Conservation (phyloP, 495 filamentous ascomycete genomes). For the Pyronema domesticum region DNA sequence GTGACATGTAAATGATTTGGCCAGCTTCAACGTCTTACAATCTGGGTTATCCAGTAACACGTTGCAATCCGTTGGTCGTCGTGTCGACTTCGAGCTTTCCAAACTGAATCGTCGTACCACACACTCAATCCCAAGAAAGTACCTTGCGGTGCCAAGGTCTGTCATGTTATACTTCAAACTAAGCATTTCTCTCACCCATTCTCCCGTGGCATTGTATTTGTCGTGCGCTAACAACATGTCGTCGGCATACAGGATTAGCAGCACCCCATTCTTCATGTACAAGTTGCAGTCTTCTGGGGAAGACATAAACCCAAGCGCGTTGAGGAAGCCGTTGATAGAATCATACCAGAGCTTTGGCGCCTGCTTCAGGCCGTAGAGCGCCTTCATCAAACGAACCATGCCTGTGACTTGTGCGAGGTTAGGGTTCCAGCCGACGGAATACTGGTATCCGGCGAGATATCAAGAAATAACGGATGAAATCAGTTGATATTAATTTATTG, state of each 20-base stretch:
- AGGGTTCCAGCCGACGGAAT: too few relatives aligned
- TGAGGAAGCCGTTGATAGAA: neutral
- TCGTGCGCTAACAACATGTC: neutral
- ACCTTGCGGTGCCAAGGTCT: neutral
- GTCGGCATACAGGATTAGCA: conserved; percentile 2
- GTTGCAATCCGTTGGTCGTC: too few relatives aligned
- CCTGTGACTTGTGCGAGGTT: neutral
- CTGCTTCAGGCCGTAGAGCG: conserved; percentile 5
- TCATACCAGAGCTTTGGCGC: conserved; percentile 4
- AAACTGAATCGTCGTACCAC: too few relatives aligned
- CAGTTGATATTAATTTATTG: too few relatives aligned
- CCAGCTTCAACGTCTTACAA: too few relatives aligned
- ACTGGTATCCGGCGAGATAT: too few relatives aligned
- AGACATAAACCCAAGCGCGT: neutral
- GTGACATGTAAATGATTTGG: too few relatives aligned
- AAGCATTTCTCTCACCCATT: neutral
- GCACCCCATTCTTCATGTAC: neutral
- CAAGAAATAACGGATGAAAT: too few relatives aligned
- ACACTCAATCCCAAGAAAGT: neutral
- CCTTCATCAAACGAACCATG: neutral
- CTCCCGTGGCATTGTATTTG: neutral
- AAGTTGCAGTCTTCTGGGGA: neutral
- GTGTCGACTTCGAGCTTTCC: too few relatives aligned
- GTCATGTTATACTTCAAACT: conserved; percentile 1
- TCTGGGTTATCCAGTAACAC: too few relatives aligned